A percentile compares a stretch with the other conserved stretches of the same genome.
These are phyloP conservation scores for Neofusicoccum kwambonambiense DNA, from an alignment of 2,329 filamentous ascomycete genomes.

Conservation along the genomic window DNA sequence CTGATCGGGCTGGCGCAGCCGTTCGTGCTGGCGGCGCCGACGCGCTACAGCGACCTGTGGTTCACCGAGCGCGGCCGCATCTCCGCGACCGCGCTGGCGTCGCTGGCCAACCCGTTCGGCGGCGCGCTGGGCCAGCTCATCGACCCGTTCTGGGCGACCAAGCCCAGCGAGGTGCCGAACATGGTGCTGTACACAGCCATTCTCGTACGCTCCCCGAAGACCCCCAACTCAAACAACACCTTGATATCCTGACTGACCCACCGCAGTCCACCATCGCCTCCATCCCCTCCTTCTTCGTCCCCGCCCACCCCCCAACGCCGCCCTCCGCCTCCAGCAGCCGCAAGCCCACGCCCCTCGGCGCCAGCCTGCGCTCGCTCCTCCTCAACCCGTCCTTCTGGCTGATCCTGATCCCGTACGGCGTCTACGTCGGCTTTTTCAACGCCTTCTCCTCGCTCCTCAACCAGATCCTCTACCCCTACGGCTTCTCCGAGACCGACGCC, in stretches of 20 bases:
- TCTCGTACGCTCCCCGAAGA: slow-evolving; percentile 57
- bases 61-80: slow-evolving; percentile 83
- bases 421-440: slow-evolving; percentile 95
- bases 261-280: slow-evolving; percentile 61
- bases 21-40: slow-evolving; percentile 85
- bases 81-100: slow-evolving; percentile 80
- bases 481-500: slow-evolving; percentile 77
- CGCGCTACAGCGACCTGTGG: slow-evolving; percentile 91
- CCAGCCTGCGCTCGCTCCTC: slow-evolving; percentile 49
- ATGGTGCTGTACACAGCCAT: slow-evolving; percentile 85
- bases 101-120: slow-evolving; percentile 84
- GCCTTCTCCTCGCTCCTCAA: slow-evolving; percentile 82
- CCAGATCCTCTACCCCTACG: slow-evolving; percentile 85
- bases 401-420: slow-evolving; percentile 73
- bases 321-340: slow-evolving; percentile 66
- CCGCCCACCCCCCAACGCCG: slow-evolving; percentile 65
- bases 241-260: slow-evolving; percentile 1
- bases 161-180: slow-evolving; percentile 65
- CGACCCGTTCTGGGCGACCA: slow-evolving; percentile 70
- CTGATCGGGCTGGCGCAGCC: slow-evolving; percentile 86
- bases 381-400: slow-evolving; percentile 73
- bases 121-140: slow-evolving; percentile 82
- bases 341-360: slow-evolving; percentile 51
- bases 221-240: neutral
- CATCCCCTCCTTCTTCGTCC: slow-evolving; percentile 79